Evolutionary conservation across 78 protist genomes (phyloP), one percentile per base, ranked within the genome.

Genomic region (Mastigamoeba balamuthi): DNA sequence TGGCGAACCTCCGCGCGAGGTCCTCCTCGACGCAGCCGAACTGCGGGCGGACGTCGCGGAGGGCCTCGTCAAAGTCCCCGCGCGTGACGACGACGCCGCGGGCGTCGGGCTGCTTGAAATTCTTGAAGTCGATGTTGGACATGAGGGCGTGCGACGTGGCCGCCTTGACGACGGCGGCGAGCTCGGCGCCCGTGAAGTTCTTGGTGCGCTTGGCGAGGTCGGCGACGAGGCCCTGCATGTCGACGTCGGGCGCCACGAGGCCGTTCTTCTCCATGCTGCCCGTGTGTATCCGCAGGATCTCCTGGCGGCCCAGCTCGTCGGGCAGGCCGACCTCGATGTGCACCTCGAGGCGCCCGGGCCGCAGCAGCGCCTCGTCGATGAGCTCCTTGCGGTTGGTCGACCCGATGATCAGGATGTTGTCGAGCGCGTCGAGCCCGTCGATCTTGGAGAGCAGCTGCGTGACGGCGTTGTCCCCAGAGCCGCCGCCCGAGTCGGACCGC

Each of bases 401-500:
- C 2, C 79, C 79, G 38, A 75, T 75, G 27, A 75, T 6, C 3
- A 75, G 28, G 3, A 75, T 64, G n/a, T 64, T 75, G 94, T 98
- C 93, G 33, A 96, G 92, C 10, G 94, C 36, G 33, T 96, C 92
- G 4, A 97, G 98, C 25, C 99, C 99, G 52, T 97, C 99, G 30
- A 98, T 94, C 86, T 92, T 96, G 40, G 98, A 80, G 17, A 97
- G 83, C 29, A 96, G 89, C 85, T 97, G 99, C 82, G 96, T 97
- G 43, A 97, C 99, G 2, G 96, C 94, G 1, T 92, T 80, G 90
- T 95, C 99, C 70, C 76, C 74, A n/a, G 94, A 97, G 48, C 97
- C 97, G 1, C 95, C 78, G 69, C 84, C 86, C 0, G 86, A 7
- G 17, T 17, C 17, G 58, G 58, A 17, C 17, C 58, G 33, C 17